Evolutionary conservation across 2,329 filamentous ascomycete species (phyloP), one percentile per base, ranked within the genome.

Genomic region (Bipolaris cookei): DNA sequence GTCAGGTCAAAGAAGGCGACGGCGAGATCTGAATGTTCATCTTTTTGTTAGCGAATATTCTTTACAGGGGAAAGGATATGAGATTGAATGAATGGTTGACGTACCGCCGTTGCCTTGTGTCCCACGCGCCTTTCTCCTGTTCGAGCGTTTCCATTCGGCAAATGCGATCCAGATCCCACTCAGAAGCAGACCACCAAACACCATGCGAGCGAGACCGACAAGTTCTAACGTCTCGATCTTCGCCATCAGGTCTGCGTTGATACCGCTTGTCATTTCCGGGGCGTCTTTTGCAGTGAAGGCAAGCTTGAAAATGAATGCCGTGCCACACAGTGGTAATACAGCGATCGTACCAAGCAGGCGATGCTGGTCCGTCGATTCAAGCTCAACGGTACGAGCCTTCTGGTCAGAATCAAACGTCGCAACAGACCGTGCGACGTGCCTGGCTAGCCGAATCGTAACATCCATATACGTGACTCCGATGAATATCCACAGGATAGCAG

Each of bases 241-340:
- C 20, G 83, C 73, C 16, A 87, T 76, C 30, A 81, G 71, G 0
- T 76, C 59, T n/a, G 67, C 63, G 59, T 71, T 67, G 4, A 82
- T 73, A 18, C 75, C 75, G 11, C 65, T 73, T 7, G 79, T 76
- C 18, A 97, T 82, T 74, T 98, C 95, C 0, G 94, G 93, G 0
- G 93, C 90, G 75, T 98, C 95, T 51, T 92, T 88, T 44, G 87
- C 85, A 0, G 92, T 95, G 72, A 97, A 98, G 1, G 89, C 88
- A 21, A 97, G 79, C 77, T 99, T 99, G 82, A 98, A 99, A 3
- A 88, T 82, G 20, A 95, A 83, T 0, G 91, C 90, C 14, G 83
- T 80, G 8, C 80, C 72, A 3, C 82, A 78, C 3, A 87, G 63
- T 6, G 77, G 67, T 10, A 83, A 21, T 6, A 73, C 68, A 16